Evolutionary conservation across 108 stramenopile species (phyloP), one percentile per base, ranked within the genome.

Genomic region (Pseudonitzschia pungens): DNA sequence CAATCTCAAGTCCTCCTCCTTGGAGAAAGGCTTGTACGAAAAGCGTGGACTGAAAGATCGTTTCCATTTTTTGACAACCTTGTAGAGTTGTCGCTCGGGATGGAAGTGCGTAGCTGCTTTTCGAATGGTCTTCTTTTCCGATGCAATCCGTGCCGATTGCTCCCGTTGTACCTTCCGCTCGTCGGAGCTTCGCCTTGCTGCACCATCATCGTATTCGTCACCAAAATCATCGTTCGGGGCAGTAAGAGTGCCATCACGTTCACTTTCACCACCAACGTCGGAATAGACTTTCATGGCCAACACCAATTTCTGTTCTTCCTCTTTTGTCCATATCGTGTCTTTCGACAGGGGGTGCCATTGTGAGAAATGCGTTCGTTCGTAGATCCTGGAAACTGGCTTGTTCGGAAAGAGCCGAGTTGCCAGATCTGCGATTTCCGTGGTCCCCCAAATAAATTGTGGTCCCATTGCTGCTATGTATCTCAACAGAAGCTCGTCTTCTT

Each of bases 401-500:
- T 10, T n/a, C 31, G 69, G 69, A 41, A 73, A 65, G 27, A 62
- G 50, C 15, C 59, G 59, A 5, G 44, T 55, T 12, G 72, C 72
- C 42, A 75, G 26, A 31, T 65, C 36, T 2, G 33, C 42, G 21
- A 66, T 66, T 43, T 54, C 45, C 14, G 44, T n/a, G 40, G 9
- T 22, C 28, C 70, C 76, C 76, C 76, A 77, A 56, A 77, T 62
- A 56, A 71, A 71, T 40, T 77, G 76, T 41, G 76, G 76, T n/a
- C 76, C 76, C 51, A 54, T 45, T 10, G 70, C 33, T 21, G 76
- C 76, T 15, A 86, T 62, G 65, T 85, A 87, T 14, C 85, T 83
- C 28, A 89, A 73, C 14, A 89, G 57, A 12, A 85, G 56, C 66
- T 84, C 86, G 65, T 89, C 89, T 54, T 87, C 82, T 45, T 81